These are phyloP conservation scores for Ochetophila trinervis DNA, from an alignment of 306 rosid species.

Conservation along the genomic window DNA sequence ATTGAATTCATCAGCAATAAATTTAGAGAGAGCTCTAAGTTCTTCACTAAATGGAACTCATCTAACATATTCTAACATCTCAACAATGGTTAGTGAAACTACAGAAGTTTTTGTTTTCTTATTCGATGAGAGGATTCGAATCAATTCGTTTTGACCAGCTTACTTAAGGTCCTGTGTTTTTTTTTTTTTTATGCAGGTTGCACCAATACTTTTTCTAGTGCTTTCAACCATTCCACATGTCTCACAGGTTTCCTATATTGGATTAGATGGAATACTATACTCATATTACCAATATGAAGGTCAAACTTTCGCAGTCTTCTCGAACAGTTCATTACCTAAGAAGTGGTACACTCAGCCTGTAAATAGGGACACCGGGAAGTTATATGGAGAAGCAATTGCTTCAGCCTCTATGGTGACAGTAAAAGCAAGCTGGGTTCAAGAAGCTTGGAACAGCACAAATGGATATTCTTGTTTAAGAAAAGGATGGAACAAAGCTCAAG, in stretches of 20 bases:
- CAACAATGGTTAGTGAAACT: slow-evolving; percentile 12
- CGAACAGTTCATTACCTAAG: slow-evolving; percentile 12
- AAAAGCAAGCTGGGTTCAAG: slow-evolving; percentile 19
- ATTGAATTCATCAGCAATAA: slow-evolving; percentile 14
- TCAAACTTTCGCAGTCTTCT: slow-evolving; percentile 15
- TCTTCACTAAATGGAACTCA: slow-evolving; percentile 20
- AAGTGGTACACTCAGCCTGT: slow-evolving; percentile 16
- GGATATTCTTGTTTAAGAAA: slow-evolving; percentile 21
- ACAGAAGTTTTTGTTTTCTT: no score
- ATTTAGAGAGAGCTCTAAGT: slow-evolving; percentile 16
- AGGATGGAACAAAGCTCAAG: slow-evolving; percentile 13
- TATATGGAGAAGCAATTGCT: slow-evolving; percentile 14
- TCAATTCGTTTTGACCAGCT: neutral
- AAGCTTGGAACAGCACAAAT: slow-evolving; percentile 21
- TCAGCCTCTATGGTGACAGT: neutral
- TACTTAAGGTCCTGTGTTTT: no score
- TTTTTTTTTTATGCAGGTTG: slow-evolving; percentile 17
- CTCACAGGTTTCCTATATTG: slow-evolving; percentile 21
- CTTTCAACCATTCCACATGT: slow-evolving; percentile 23
- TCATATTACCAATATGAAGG: slow-evolving; percentile 8
- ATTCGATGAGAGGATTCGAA: neutral
- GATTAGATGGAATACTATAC: slow-evolving; percentile 20
- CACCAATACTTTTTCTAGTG: slow-evolving; percentile 17
- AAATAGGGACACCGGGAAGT: slow-evolving; percentile 20
- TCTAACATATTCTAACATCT: slow-evolving; percentile 1